Conservation (phyloP, 2,329 filamentous ascomycete genomes). For the Sporothrix schenckii region DNA sequence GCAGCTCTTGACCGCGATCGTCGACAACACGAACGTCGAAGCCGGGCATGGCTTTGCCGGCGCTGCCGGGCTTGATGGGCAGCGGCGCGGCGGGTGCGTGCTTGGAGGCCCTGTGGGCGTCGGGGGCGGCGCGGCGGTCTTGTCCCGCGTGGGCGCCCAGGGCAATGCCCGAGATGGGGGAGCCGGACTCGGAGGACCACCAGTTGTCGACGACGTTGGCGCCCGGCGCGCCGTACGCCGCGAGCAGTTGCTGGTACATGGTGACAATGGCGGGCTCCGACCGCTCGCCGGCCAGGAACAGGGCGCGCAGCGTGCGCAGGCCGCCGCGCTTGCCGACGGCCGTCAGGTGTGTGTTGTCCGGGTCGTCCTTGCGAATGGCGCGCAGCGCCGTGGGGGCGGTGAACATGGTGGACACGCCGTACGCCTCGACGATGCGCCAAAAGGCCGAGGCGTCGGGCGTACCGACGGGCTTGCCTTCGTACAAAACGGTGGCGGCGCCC, state of each 20-base stretch:
- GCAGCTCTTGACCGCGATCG: conserved; percentile 72
- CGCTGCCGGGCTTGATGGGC: conserved; percentile 77
- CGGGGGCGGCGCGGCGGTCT: conserved; percentile 51
- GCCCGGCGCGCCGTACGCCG: conserved; percentile 65
- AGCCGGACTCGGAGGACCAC: conserved; percentile 64
- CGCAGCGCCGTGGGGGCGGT: conserved; percentile 86
- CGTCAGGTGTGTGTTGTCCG: conserved; percentile 68
- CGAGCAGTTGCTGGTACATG: conserved; percentile 75
- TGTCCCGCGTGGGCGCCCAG: conserved; percentile 61
- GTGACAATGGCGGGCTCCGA: conserved; percentile 84
- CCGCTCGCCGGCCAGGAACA: conserved; percentile 87
- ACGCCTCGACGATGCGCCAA: conserved; percentile 83
- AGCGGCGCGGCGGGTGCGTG: conserved; percentile 50
- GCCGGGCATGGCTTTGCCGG: conserved; percentile 87
- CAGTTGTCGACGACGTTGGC: conserved; percentile 63
- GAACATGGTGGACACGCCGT: conserved; percentile 81
- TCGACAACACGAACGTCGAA: conserved; percentile 86
- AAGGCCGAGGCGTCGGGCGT: conserved; percentile 86
- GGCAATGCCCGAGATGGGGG: conserved; percentile 60
- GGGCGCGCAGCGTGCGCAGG: conserved; percentile 68
- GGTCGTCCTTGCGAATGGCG: conserved; percentile 84
- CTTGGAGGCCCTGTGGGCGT: conserved; percentile 39
- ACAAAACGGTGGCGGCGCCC: conserved; percentile 83
- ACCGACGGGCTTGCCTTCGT: conserved; percentile 91
- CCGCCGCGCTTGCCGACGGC: conserved; percentile 68